These are phyloP conservation scores for Claviceps digitariae DNA, from an alignment of 2,329 filamentous ascomycete genomes.

Conservation along the genomic window DNA sequence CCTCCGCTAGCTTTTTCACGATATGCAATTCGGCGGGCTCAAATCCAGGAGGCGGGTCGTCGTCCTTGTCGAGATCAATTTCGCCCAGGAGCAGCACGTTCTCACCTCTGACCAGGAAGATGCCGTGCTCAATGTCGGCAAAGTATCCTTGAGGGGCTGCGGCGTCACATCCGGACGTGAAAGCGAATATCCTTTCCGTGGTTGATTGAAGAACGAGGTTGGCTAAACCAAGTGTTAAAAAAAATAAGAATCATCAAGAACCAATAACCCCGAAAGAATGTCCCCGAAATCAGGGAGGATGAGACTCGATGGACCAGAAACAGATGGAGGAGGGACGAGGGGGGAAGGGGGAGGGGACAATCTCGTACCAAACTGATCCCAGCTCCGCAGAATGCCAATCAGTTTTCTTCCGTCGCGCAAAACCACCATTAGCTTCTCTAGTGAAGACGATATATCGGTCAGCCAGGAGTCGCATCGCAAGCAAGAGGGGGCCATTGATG, in stretches of 20 bases:
- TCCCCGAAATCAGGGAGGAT: neutral
- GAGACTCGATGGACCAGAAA: neutral
- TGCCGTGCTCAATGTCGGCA: slow-evolving; percentile 71
- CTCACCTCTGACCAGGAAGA: slow-evolving; percentile 88
- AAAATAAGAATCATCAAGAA: too few relatives aligned
- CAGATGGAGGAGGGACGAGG: too few relatives aligned
- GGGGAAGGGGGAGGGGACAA: too few relatives aligned
- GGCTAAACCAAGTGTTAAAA: slow-evolving; percentile 35
- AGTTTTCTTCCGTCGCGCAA: slow-evolving; percentile 89
- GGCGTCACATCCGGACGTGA: slow-evolving; percentile 26
- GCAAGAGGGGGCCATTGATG: neutral
- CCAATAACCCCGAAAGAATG: neutral
- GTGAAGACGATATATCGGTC: slow-evolving; percentile 9
- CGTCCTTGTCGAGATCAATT: slow-evolving; percentile 93
- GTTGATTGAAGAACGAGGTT: slow-evolving; percentile 94
- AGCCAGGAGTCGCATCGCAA: slow-evolving; percentile 6
- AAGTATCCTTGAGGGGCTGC: slow-evolving; percentile 41
- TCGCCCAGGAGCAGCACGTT: slow-evolving; percentile 94
- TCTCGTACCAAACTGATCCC: slow-evolving; percentile 82
- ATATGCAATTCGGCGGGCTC: slow-evolving; percentile 50
- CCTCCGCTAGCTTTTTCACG: slow-evolving; percentile 60
- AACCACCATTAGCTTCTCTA: slow-evolving; percentile 89
- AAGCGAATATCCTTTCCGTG: slow-evolving; percentile 70
- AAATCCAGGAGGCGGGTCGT: slow-evolving; percentile 67
- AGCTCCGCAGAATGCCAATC: slow-evolving; percentile 81